Base-by-base conservation (phyloP, 441 rosid genomes). In the Aleurites moluccanus region DNA sequence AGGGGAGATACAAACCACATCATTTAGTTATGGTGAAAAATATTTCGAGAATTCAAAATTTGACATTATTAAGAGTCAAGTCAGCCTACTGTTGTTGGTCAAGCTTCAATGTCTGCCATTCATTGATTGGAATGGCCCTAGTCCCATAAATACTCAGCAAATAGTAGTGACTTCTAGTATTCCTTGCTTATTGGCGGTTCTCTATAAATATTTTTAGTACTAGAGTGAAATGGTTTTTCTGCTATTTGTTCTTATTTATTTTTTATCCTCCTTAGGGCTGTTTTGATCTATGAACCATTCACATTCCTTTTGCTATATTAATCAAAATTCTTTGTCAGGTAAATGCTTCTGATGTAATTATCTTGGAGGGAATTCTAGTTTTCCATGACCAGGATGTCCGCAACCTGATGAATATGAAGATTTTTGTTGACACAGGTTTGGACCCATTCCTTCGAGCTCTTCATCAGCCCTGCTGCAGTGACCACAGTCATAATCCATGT, bases 281-380 rank as follows among this genome's bases (percentile, higher is more conserved):
- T 38, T 56, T 56, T 52, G 35, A 38, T n/a, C 9, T 35, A 21
- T n/a, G 2, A 33, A 23, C 6, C 33, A 2, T 21, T 61, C 49
- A 6, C 25, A 35, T 4, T 35, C 20, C 23, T 23, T 40, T n/a
- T 75, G 35, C 23, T 5, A 42, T 49, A 25, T 73, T 42, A 50
- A 27, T 73, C 42, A 75, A 64, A 56, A 35, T 78, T 35, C 10
- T 68, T 80, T 73, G 8, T 74, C 87, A 95, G 99, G 99, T 95
- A 64, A 95, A 95, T 86, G 97, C 91, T 75, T 95, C 97, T 73
- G 99, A 95, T 87, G 99, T 95, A 68, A 93, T 95, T 56, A 95
- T 95, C 77, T 78, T 95, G 88, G 98, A 93, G 87, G 99, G 99
- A 75, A 95, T 95, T 82, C 84, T 95, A 50, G 95, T 95, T 63